Evolutionary conservation across 352 stramenopile species (phyloP).

Genomic region (Globisporangium perplexum): DNA sequence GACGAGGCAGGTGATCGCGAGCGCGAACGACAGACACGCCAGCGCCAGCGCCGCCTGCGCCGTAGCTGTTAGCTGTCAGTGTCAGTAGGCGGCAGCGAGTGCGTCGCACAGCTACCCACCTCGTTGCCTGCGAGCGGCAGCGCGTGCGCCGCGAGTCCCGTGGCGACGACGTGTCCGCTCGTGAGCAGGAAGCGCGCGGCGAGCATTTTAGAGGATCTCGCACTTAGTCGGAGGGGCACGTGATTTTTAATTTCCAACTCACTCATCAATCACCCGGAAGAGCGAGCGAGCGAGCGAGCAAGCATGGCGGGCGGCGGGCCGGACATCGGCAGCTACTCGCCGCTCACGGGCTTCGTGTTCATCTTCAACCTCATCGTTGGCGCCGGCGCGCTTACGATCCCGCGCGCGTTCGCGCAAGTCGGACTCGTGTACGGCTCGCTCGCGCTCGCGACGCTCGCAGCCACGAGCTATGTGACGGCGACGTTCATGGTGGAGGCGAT

Average conservation of each 20-base stretch:
- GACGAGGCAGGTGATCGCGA: constrained; percentile 31
- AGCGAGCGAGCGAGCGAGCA: background rate
- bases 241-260: background rate
- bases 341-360: constrained; percentile 87
- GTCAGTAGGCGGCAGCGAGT: background rate
- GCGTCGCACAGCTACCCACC: background rate
- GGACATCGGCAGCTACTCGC: constrained; percentile 71
- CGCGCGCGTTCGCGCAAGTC: constrained; percentile 78
- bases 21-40: constrained; percentile 32
- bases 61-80: background rate
- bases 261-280: no score
- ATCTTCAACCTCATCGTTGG: constrained; percentile 90
- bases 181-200: constrained; percentile 52
- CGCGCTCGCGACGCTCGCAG: constrained; percentile 46
- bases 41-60: constrained; percentile 21
- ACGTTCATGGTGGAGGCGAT: constrained; percentile 87
- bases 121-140: constrained; percentile 5
- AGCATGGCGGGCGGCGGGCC: constrained; percentile 46
- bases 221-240: background rate
- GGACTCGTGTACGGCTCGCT: constrained; percentile 72
- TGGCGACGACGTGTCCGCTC: constrained; percentile 50
- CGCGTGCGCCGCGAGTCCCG: constrained; percentile 23
- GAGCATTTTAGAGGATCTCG: constrained; percentile 16
- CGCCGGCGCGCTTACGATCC: constrained; percentile 81
- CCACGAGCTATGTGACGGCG: constrained; percentile 74